phyloP scores from a whole-genome alignment of 345 rosid species.

The Eucalyptus tenuipes region DNA sequence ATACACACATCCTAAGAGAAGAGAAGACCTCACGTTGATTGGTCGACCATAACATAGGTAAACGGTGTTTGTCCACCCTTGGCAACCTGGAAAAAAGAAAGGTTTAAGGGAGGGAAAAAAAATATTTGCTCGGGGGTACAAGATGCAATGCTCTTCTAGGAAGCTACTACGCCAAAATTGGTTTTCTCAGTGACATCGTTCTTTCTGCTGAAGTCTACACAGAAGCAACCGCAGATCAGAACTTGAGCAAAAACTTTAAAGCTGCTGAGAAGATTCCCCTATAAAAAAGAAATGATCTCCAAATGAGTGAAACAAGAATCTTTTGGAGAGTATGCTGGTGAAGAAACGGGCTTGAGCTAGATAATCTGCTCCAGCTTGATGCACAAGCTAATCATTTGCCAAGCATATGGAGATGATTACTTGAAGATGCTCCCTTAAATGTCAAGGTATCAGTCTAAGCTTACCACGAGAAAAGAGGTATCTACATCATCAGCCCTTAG shows the following conservation, averaged over 20 bases:
- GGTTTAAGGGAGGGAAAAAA: background rate
- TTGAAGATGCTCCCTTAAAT: background rate
- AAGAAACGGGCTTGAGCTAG: background rate
- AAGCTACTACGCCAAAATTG: background rate
- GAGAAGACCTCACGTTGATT: slow-evolving; percentile 48
- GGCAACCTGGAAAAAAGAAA: slow-evolving; percentile 39
- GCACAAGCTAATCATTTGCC: background rate
- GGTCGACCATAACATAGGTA: slow-evolving; percentile 75
- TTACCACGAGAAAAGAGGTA: slow-evolving; percentile 23
- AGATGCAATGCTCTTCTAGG: background rate
- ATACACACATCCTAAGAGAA: background rate
- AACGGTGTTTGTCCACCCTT: slow-evolving; percentile 73
- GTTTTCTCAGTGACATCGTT: background rate
- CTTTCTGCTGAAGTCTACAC: background rate
- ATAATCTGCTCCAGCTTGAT: background rate
- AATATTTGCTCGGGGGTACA: background rate
- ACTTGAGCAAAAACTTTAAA: background rate
- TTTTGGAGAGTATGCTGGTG: background rate
- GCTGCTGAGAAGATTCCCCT: background rate
- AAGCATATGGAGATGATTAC: background rate
- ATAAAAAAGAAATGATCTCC: background rate
- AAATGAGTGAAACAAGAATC: background rate
- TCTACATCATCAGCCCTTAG: slow-evolving; percentile 22
- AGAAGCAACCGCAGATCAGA: background rate
- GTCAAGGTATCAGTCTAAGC: background rate